A percentile compares a stretch with the other conserved stretches of the same genome.
Evolutionary conservation across 805 yeast species (phyloP).

Genomic region (Metschnikowia hibisci): DNA sequence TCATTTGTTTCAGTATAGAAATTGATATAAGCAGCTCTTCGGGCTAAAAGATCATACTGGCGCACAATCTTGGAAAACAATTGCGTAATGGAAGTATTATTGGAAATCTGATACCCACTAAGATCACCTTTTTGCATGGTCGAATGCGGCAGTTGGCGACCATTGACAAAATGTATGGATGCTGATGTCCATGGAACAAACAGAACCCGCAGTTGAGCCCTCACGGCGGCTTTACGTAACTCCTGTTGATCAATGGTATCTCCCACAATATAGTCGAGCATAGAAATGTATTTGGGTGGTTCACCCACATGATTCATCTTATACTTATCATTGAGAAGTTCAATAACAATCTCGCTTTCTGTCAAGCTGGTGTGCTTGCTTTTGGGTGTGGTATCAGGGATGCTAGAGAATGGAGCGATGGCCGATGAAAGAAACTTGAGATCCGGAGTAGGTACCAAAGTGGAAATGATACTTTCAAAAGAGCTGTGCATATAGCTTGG

Average conservation of each 20-base stretch:
- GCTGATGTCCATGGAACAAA: conserved; percentile 88
- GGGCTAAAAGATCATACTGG: conserved; percentile 77
- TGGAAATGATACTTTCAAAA: conserved; percentile 72
- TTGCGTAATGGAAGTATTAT: conserved; percentile 70
- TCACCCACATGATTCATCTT: conserved; percentile 56
- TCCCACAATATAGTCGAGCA: conserved; percentile 68
- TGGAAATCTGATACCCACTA: conserved; percentile 80
- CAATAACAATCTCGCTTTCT: conserved; percentile 81
- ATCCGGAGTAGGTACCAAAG: conserved; percentile 82
- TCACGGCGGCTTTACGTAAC: conserved; percentile 59
- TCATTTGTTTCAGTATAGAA: conserved; percentile 57
- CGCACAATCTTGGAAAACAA: conserved; percentile 62
- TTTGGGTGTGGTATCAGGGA: conserved; percentile 31
- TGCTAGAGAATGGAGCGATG: conserved; percentile 41
- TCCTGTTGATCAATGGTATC: conserved; percentile 60
- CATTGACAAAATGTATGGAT: conserved; percentile 71
- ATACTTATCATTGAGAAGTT: conserved; percentile 72
- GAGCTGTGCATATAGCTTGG: conserved; percentile 92
- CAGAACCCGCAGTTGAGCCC: conserved; percentile 61
- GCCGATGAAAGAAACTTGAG: conserved; percentile 51
- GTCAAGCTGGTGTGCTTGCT: conserved; percentile 56
- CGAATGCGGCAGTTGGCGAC: conserved; percentile 64
- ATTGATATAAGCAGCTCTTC: conserved; percentile 78
- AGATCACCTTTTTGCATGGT: conserved; percentile 25
- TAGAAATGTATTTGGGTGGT: conserved; percentile 55